These are phyloP conservation scores for Luffa aegyptiaca DNA, from an alignment of 306 rosid species.

Conservation along the genomic window DNA sequence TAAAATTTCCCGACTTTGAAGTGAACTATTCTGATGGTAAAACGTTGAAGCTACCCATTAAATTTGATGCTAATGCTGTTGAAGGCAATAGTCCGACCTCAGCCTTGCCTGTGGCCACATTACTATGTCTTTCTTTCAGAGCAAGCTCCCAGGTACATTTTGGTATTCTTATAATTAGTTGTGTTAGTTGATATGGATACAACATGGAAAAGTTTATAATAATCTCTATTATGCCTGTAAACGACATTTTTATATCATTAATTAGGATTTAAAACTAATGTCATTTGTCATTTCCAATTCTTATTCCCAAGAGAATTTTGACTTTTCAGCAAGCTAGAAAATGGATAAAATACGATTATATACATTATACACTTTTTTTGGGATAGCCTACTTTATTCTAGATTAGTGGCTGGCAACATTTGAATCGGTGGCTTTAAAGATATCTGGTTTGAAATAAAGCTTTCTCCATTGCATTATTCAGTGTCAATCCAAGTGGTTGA, in stretches of 20 bases:
- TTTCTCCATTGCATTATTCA: background rate
- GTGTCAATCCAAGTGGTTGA: background rate
- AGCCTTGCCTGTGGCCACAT: slow-evolving; percentile 45
- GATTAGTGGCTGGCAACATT: background rate
- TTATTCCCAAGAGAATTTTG: background rate
- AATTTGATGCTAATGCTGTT: slow-evolving; percentile 19
- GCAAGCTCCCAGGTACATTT: slow-evolving; percentile 59
- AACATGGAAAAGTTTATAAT: background rate
- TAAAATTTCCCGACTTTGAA: slow-evolving; percentile 72
- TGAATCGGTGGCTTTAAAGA: background rate
- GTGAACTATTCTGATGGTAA: slow-evolving; percentile 45
- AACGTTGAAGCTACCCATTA: slow-evolving; percentile 56
- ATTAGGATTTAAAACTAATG: background rate
- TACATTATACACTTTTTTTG: background rate
- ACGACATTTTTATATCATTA: background rate
- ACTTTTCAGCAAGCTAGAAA: background rate
- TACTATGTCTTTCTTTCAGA: slow-evolving; percentile 74
- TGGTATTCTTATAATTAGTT: background rate
- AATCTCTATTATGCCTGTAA: background rate
- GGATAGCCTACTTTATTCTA: background rate
- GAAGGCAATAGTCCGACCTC: slow-evolving; percentile 23
- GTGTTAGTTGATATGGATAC: background rate
- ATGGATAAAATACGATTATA: background rate
- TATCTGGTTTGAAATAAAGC: background rate
- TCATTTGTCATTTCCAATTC: background rate